Base-by-base conservation (phyloP, 306 rosid genomes). In the Erythrophleum fordii region DNA sequence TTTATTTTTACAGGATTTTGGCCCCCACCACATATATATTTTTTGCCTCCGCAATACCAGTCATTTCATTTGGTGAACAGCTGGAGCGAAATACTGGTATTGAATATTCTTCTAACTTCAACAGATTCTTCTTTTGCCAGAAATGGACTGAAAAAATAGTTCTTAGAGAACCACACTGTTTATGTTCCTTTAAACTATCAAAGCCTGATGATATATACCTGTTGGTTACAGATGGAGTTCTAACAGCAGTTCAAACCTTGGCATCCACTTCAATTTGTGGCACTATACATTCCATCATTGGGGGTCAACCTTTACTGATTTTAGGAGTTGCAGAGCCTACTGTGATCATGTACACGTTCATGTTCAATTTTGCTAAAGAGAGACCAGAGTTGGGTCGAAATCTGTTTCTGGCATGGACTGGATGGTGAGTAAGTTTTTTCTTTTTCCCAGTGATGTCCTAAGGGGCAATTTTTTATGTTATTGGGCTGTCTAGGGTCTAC, bases 251-350 rank as follows among this genome's bases (percentile, higher is more conserved):
- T 81, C 98, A 95, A 87, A 95, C 98, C 53, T 73, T 95, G 72
- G 98, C 76, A 41, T 91, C 98, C 35, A 95, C 98, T 58, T 87
- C 98, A 4, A 45, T 90, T 79, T 95, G 98, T 83, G 98, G 98
- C 46, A 84, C 92, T 45, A 91, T 95, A 72, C 98, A 95, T 83
- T 95, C 98, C 3, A 84, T 95, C 23, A 58, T 95, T 51, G 98
- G 98, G 60, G 98, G 98, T 84, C 98, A 95, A 84, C 97, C 98
- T 28, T 85, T 95, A 72, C 80, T 95, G 60, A 92, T 95, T 79
- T 83, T 95, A 58, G 98, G 98, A 69, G 98, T 95, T 80, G 98
- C 98, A n/a, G 98, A 95, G 81, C 98, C 98, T 49, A 95, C 98
- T 10, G 98, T 95, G 62, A 92, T 95, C 74, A 95, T 95, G 98